Evolutionary conservation across 2,329 filamentous ascomycete genomes (phyloP).

Genomic region (Pseudovirgaria hyperparasitica): DNA sequence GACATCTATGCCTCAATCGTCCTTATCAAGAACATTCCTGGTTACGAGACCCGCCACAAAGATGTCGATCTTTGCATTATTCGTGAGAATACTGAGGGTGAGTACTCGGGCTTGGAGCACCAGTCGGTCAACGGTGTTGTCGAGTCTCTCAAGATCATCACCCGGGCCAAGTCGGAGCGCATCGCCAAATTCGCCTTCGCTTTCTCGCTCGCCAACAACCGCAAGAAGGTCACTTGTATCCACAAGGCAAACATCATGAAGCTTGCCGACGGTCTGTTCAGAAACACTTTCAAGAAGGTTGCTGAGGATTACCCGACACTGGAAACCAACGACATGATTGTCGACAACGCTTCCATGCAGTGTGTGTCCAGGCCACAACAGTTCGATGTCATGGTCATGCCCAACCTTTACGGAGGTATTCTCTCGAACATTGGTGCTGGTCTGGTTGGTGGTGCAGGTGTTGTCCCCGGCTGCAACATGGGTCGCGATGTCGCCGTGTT

Average conservation of each 20-base stretch:
- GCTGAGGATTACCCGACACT: conserved; percentile 92
- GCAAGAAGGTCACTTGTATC: conserved; percentile 98
- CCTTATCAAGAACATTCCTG: conserved; percentile 98
- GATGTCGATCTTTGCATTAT: conserved; percentile 98
- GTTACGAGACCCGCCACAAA: conserved; percentile 94
- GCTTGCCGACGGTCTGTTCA: conserved; percentile 96
- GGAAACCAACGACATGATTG: conserved; percentile 98
- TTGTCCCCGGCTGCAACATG: conserved; percentile 99
- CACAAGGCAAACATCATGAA: conserved; percentile 99
- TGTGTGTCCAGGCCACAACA: conserved; percentile 92
- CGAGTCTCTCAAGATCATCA: conserved; percentile 99
- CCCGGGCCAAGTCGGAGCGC: conserved; percentile 94
- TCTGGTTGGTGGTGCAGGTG: conserved; percentile 89
- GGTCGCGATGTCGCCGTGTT: conserved; percentile 96
- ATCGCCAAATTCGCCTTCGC: conserved; percentile 98
- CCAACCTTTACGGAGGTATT: conserved; percentile 97
- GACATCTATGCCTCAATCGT: conserved; percentile 98
- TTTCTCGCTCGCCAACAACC: conserved; percentile 96
- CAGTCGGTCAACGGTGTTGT: conserved; percentile 94
- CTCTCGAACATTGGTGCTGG: conserved; percentile 97
- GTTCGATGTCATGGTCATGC: conserved; percentile 99
- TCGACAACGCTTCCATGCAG: conserved; percentile 99
- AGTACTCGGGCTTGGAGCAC: conserved; percentile 98
- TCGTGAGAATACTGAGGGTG: conserved; percentile 99
- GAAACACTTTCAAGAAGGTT: conserved; percentile 87